These are phyloP conservation scores for Stemphylium vesicarium DNA, from an alignment of 2,329 filamentous ascomycete genomes.

Conservation along the genomic window DNA sequence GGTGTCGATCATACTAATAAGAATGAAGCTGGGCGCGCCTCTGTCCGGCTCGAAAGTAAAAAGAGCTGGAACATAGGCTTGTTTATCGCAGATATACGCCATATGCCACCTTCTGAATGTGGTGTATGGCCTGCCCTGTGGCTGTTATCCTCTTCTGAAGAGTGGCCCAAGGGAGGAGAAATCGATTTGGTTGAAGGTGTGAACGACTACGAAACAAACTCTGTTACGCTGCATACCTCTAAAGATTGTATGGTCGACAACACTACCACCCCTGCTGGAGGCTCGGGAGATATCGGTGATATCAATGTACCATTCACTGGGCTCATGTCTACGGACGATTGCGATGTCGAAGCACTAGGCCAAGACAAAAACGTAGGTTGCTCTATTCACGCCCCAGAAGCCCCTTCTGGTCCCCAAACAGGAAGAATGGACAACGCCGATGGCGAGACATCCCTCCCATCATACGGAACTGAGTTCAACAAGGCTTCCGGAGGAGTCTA, in stretches of 20 bases:
- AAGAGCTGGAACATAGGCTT: constrained; percentile 41
- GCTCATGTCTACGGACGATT: constrained; percentile 53
- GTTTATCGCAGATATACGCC: constrained; percentile 41
- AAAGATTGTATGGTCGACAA: constrained; percentile 33
- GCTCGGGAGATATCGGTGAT: background rate
- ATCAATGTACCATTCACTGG: constrained; percentile 49
- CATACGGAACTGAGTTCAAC: constrained; percentile 47
- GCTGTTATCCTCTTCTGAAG: constrained; percentile 36
- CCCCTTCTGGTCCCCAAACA: background rate
- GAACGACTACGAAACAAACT: constrained; percentile 35
- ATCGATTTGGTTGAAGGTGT: constrained; percentile 49
- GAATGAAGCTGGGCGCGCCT: constrained; percentile 33
- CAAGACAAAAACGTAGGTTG: constrained; percentile 47
- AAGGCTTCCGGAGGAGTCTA: constrained; percentile 48
- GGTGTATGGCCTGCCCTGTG: constrained; percentile 46
- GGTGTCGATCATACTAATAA: constrained; percentile 52
- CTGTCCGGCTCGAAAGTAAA: constrained; percentile 41
- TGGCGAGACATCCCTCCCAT: constrained; percentile 21
- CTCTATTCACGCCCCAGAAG: constrained; percentile 13
- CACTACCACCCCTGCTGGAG: constrained; percentile 4
- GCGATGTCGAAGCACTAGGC: constrained; percentile 47
- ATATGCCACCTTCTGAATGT: constrained; percentile 44
- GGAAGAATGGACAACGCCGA: background rate
- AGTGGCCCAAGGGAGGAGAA: constrained; percentile 43
- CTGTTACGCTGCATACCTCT: constrained; percentile 43